Conservation (phyloP, 2,329 filamentous ascomycete species). For the Neoarthrinium moseri region DNA sequence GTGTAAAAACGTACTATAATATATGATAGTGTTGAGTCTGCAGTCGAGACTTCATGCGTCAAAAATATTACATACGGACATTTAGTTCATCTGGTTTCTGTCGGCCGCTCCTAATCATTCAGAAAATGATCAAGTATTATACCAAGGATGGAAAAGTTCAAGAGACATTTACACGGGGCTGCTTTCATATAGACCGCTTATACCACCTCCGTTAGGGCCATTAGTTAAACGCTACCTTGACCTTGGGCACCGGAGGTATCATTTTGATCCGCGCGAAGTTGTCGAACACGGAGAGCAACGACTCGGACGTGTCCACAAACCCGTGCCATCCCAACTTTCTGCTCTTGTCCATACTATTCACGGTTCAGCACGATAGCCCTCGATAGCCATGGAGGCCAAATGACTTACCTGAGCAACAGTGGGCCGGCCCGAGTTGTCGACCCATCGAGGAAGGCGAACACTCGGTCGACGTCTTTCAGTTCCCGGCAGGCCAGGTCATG, state of each 20-base stretch:
- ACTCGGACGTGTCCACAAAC: slow-evolving; percentile 29
- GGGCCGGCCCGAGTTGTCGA: not conserved
- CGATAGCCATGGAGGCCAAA: not conserved
- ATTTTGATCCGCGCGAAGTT: slow-evolving; percentile 16
- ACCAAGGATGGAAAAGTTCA: no score
- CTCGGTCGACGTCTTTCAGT: slow-evolving; percentile 40
- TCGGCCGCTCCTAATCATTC: no score
- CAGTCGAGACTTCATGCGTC: no score
- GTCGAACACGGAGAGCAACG: slow-evolving; percentile 17
- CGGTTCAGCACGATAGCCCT: slow-evolving; percentile 24
- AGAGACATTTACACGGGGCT: no score
- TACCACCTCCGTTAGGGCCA: not conserved
- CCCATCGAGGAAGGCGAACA: slow-evolving; percentile 44
- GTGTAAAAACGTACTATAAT: no score
- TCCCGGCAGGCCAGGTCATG: slow-evolving; percentile 38
- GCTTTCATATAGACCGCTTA: no score
- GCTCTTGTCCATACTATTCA: slow-evolving; percentile 27
- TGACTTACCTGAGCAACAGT: not conserved
- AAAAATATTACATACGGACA: no score
- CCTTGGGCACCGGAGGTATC: slow-evolving; percentile 7
- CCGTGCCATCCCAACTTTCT: slow-evolving; percentile 31
- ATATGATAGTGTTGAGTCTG: no score
- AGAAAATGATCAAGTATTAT: no score
- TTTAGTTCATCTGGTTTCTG: no score
- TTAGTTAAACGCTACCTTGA: not conserved